Evolutionary conservation across 2,329 filamentous ascomycete species (phyloP), one percentile per base, ranked within the genome.

Genomic region (Incumbomyces delicatus): DNA sequence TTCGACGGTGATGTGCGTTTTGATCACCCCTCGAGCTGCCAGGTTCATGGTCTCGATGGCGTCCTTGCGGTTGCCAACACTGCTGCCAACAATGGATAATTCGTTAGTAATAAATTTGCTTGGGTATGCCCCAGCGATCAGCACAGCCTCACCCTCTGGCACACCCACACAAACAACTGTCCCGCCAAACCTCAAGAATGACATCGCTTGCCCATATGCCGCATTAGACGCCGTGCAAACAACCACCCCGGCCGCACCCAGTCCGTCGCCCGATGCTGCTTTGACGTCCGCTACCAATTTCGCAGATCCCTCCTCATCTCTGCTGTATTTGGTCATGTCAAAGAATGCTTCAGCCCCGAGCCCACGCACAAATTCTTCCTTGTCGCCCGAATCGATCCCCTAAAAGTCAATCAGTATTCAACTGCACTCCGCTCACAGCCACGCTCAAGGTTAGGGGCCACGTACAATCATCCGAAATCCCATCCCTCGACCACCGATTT

Each of bases 321-420:
- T 53, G 4, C 64, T 61, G 54, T 68, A 71, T 47, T 72, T 66
- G 27, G 77, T 76, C 48, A 83, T 68, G 51, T 81, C 77, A 49
- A 85, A 67, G 63, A 84, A 85, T 53, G 76, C 72, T 58, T 84
- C 80, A 0, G 80, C 80, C 7, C 81, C 81, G n/a, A 70, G 78
- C 1, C 74, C 69, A 40, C 72, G 71, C 8, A 76, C 72, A 2
- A 83, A 58, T 11, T 73, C 56, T 54, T 76, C 74, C 61, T 85
- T 85, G 56, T 69, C 74, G 38, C 73, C 75, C 53, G 77, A 70
- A 59, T 85, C 81, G 58, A 85, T 73, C 20, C 78, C 44, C 44
- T 46, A 12, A 27, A 27, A 8, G 22, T 27, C 8, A 27, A 27
- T 27, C 22, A 27, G 22, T 27, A 27, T 27, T 8, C 22, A 27